phyloP scores from a whole-genome alignment of 306 rosid species.

The Leucaena leucocephala region DNA sequence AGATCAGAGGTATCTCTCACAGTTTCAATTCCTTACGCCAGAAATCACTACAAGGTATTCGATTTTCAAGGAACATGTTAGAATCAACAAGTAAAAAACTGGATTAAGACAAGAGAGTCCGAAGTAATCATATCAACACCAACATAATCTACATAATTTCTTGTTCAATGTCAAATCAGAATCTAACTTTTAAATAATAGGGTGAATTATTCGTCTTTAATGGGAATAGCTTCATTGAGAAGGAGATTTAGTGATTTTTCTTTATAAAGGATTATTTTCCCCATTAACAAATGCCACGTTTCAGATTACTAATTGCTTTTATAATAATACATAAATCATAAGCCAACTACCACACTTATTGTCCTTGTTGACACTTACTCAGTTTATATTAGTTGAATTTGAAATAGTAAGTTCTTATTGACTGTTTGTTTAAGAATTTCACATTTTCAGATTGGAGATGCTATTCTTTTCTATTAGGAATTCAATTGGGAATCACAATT shows the following conservation, averaged over 20 bases:
- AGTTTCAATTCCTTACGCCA: background rate
- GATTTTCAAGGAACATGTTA: background rate
- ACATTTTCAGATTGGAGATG: too few relatives aligned
- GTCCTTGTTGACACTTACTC: too few relatives aligned
- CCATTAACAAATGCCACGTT: background rate
- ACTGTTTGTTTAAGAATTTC: too few relatives aligned
- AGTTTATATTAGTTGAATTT: too few relatives aligned
- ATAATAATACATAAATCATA: background rate
- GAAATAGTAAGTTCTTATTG: too few relatives aligned
- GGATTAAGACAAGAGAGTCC: background rate
- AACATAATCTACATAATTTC: background rate
- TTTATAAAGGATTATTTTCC: background rate
- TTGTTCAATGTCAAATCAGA: conserved; percentile 24
- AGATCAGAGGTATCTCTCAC: background rate
- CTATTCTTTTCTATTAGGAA: too few relatives aligned
- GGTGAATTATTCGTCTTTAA: conserved; percentile 9
- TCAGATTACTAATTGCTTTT: background rate
- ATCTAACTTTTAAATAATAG: conserved; percentile 9
- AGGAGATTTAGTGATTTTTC: background rate
- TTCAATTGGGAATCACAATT: too few relatives aligned
- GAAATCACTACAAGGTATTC: background rate
- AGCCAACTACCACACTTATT: background rate
- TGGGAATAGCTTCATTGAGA: background rate
- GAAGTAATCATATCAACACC: background rate
- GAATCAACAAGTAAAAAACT: background rate